Percentiles rank a stretch among this genome's conserved stretches.
These are phyloP conservation scores for Porcisia deanei DNA, from an alignment of 208 protist genomes.

Conservation along the genomic window DNA sequence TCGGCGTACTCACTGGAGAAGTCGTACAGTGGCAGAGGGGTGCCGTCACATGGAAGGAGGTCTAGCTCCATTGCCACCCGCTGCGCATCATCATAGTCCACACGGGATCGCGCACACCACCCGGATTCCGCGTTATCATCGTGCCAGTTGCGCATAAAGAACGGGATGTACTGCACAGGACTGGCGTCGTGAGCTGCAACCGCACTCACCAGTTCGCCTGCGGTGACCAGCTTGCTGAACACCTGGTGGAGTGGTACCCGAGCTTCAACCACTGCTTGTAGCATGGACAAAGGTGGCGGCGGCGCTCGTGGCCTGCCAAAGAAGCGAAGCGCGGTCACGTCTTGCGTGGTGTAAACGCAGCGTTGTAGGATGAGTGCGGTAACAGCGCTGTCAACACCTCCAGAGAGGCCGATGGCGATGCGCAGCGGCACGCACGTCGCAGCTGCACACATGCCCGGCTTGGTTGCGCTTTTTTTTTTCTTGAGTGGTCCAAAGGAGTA, in stretches of 20 bases:
- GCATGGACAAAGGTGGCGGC: conserved; percentile 1
- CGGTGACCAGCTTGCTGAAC: neutral
- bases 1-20: conserved; percentile 51
- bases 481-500: neutral
- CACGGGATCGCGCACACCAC: conserved; percentile 55
- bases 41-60: conserved; percentile 25
- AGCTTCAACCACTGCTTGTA: conserved; percentile 14
- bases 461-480: neutral
- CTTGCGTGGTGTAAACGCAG: conserved; percentile 49
- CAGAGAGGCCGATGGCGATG: conserved; percentile 74
- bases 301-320: conserved; percentile 13
- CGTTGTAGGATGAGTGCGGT: conserved; percentile 56
- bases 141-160: conserved; percentile 78
- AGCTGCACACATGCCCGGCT: neutral
- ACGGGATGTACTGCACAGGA: conserved; percentile 37
- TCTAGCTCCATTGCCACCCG: conserved; percentile 44
- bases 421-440: conserved; percentile 18
- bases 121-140: conserved; percentile 36
- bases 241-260: conserved; percentile 1
- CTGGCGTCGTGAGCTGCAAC: neutral
- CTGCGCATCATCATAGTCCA: conserved; percentile 71
- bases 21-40: conserved; percentile 43
- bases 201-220: neutral
- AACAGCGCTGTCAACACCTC: conserved; percentile 83
- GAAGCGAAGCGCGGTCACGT: conserved; percentile 53